phyloP scores from a whole-genome alignment of 228 moss, liverwort and hornwort genomes.

The Sphagnum magellanicum region DNA sequence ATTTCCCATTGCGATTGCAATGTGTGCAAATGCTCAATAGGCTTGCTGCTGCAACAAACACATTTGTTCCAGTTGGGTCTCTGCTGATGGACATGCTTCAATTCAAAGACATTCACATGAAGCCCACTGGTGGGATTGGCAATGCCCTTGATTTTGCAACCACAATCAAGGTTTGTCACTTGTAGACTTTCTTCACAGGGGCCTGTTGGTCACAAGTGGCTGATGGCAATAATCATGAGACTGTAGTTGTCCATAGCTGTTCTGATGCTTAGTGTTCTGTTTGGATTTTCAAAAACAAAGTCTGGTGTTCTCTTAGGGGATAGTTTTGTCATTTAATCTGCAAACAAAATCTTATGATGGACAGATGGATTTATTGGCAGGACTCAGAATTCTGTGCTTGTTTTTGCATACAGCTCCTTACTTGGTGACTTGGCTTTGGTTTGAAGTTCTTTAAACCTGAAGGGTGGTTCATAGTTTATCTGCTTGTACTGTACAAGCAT shows the following conservation, averaged over 20 bases:
- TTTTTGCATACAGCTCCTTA: too few species aligned
- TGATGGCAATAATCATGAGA: too few species aligned
- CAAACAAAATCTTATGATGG: background rate
- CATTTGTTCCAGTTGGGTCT: slow-evolving; percentile 69
- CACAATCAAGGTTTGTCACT: slow-evolving; percentile 52
- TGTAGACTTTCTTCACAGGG: background rate
- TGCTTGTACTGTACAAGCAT: too few species aligned
- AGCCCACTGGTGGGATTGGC: slow-evolving; percentile 90
- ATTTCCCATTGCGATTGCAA: slow-evolving; percentile 88
- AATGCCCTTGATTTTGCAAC: slow-evolving; percentile 65
- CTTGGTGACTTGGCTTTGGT: too few species aligned
- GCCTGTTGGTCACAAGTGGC: too few species aligned
- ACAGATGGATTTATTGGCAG: background rate
- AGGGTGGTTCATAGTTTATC: too few species aligned
- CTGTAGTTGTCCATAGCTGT: too few species aligned
- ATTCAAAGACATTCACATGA: slow-evolving; percentile 83
- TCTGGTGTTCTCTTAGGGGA: background rate
- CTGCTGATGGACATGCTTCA: slow-evolving; percentile 89
- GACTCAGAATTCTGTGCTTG: background rate
- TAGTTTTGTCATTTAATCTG: background rate
- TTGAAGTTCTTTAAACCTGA: too few species aligned
- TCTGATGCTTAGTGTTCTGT: too few species aligned
- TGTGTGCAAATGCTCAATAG: slow-evolving; percentile 87
- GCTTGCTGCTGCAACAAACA: slow-evolving; percentile 48
- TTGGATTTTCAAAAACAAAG: too few species aligned